Base-by-base conservation (phyloP, 176 grass and related monocot genomes). In the Puya raimondii region DNA sequence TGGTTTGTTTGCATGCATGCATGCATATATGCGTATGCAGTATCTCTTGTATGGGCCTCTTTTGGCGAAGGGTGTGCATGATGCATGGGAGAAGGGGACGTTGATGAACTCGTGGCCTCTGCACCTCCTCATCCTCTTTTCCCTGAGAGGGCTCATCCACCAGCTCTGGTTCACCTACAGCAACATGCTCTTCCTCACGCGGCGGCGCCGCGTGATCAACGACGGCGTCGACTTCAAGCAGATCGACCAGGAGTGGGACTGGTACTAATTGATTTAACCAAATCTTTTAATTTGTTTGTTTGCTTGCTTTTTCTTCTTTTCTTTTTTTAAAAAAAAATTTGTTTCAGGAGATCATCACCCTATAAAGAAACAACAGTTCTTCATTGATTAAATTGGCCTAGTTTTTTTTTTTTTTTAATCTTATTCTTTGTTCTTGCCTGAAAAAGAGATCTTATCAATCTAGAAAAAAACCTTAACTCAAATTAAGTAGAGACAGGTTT, bases 181-280 rank as follows among this genome's bases (percentile, higher is more conserved):
- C 75, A 92, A 71, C 86, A 92, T 92, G 93, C 86, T 92, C 80
- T 97, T 90, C 84, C 85, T 92, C 74, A 87, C 84, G 9, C 81
- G 93, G 72, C 79, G 86, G 29, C 93, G 93, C 23, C 89, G 89
- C 57, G 86, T 97, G 47, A 64, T 90, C 51, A 66, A 25, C 54
- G 77, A 85, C 48, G 89, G 86, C 66, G 80, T 92, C 74, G 79
- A 90, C 78, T 96, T 92, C 77, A 53, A 50, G 0, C 88, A 96
- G 80, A 92, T 96, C 64, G 89, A 96, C 77, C 23, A 59, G 48
- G 89, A 96, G 59, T 92, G 86, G 89, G 75, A 92, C 76, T 96
- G 93, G 93, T 92, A 42, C 33, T 80, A 56, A 42, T 64, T 12
- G 15, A 42, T 17, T 20, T 2, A 61, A 6, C 5, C 6, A 2